Conservation (phyloP, 2,329 filamentous ascomycete species). For the Paecilomyces sp. region DNA sequence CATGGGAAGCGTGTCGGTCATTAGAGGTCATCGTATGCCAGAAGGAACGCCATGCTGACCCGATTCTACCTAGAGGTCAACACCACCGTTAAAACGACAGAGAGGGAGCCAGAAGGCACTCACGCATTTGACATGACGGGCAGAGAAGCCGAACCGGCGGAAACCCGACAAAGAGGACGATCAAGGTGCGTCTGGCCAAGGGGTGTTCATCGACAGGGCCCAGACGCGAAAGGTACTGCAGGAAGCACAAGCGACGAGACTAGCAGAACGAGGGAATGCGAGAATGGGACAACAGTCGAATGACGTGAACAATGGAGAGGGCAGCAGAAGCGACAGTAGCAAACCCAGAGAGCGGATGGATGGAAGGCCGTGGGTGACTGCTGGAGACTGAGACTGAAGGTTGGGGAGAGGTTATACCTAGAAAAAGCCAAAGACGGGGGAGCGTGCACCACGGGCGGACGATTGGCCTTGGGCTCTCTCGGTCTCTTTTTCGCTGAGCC, state of each 20-base stretch:
- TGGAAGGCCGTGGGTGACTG: not conserved
- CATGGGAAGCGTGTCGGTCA: conserved; percentile 80
- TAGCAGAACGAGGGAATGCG: not conserved
- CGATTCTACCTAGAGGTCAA: conserved; percentile 44
- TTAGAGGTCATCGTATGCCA: conserved; percentile 86
- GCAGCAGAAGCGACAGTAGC: not conserved
- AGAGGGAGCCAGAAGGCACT: not conserved
- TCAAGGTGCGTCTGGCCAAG: not conserved
- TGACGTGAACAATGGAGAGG: not conserved
- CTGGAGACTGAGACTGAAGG: not conserved
- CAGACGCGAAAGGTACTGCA: not conserved
- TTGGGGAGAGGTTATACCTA: not conserved
- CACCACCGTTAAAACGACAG: not conserved
- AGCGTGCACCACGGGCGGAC: not conserved
- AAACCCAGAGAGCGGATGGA: not conserved
- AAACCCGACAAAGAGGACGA: not conserved
- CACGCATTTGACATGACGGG: conserved; percentile 4
- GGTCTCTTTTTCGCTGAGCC: conserved; percentile 1
- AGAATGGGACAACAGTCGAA: not conserved
- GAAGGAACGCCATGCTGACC: conserved; percentile 74
- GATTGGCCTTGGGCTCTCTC: not conserved
- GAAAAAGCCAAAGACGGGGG: not conserved
- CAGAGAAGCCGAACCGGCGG: not conserved
- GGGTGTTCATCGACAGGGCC: not conserved
- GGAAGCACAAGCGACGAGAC: not conserved